These are phyloP conservation scores for Plasmodium gonderi DNA, from an alignment of 169 alveolate species.

Conservation along the genomic window DNA sequence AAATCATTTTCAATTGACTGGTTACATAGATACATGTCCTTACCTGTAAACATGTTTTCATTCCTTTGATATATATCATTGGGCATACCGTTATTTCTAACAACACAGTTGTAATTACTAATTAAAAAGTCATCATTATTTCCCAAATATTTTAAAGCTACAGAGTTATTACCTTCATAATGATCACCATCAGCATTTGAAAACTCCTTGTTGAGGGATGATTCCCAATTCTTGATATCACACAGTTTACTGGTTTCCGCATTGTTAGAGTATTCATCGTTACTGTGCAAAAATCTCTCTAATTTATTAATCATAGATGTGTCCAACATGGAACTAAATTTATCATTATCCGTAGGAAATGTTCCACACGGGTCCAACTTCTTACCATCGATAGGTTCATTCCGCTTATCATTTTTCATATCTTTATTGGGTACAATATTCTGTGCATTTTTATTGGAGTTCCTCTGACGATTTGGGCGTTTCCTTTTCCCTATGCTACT, in stretches of 20 bases:
- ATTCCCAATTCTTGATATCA: neutral
- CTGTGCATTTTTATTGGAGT: neutral
- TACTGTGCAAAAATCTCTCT: neutral
- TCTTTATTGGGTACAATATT: neutral
- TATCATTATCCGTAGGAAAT: neutral
- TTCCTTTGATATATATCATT: neutral
- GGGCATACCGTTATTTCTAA: neutral
- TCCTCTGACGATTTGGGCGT: neutral
- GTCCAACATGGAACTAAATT: neutral
- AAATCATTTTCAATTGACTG: conserved; percentile 5
- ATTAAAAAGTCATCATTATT: conserved; percentile 27
- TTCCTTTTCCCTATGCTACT: neutral
- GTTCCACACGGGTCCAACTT: too few relatives aligned
- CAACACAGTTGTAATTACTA: neutral
- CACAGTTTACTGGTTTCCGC: neutral
- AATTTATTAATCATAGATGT: neutral
- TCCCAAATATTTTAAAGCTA: neutral
- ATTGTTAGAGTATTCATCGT: neutral
- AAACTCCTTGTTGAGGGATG: neutral
- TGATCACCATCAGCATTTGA: neutral
- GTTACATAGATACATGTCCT: neutral
- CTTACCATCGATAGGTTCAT: neutral
- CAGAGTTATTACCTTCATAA: neutral
- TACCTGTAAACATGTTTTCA: neutral
- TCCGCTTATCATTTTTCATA: neutral